Evolutionary conservation across 139 green algal species (phyloP).

Genomic region (Micractinium conductrix): DNA sequence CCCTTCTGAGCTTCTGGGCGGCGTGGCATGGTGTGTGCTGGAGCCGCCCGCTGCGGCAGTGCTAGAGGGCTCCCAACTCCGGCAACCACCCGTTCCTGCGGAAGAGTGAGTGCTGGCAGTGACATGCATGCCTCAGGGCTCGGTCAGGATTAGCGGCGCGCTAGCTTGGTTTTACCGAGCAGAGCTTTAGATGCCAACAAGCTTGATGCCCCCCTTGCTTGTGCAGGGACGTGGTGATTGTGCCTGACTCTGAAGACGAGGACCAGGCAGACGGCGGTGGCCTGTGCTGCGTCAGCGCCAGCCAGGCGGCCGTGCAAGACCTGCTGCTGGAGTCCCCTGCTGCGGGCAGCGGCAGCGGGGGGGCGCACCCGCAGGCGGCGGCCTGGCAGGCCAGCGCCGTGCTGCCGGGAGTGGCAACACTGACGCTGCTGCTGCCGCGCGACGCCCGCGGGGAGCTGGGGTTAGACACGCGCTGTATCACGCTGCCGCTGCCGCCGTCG

Average conservation of each 20-base stretch:
- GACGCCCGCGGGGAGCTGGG: conserved; percentile 30
- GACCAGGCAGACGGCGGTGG: neutral
- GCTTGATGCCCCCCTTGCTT: neutral
- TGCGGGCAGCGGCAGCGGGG: neutral
- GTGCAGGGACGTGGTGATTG: conserved; percentile 17
- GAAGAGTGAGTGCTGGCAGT: conserved; percentile 23
- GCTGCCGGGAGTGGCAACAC: neutral
- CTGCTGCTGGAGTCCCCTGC: neutral
- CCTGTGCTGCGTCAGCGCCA: conserved; percentile 16
- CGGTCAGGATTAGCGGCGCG: too few species aligned
- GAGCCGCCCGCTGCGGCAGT: neutral
- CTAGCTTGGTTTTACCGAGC: too few species aligned
- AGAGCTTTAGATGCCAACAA: too few species aligned
- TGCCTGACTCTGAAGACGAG: conserved; percentile 24
- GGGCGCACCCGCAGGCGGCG: neutral
- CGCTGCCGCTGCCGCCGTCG: neutral
- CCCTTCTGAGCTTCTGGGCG: conserved; percentile 26
- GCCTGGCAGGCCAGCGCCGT: neutral
- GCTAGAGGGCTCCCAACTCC: neutral
- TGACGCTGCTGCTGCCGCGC: conserved; percentile 46
- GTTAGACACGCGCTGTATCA: conserved; percentile 6
- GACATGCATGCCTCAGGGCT: too few species aligned
- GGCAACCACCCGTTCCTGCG: too few species aligned
- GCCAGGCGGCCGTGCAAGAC: neutral
- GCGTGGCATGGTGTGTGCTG: conserved; percentile 31